Conservation (phyloP, 371 early-diverging fungal genomes). For the Rhizopus sp. region DNA sequence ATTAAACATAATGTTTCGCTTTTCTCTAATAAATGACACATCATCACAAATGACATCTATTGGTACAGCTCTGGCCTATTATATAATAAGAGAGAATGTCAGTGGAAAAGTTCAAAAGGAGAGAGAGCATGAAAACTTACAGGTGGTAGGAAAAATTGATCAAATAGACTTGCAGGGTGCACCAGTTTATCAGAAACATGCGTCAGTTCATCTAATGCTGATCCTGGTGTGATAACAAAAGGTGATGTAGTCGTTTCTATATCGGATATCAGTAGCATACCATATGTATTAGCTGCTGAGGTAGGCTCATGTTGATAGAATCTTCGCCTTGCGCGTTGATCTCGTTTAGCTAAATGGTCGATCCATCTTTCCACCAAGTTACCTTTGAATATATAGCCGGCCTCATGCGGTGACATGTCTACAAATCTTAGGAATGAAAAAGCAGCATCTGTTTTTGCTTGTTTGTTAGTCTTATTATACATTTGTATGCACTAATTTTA, state of each 20-base stretch:
- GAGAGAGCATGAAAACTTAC: slow-evolving; percentile 12
- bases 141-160: slow-evolving; percentile 40
- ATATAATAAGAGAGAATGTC: background rate
- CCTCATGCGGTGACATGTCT: slow-evolving; percentile 58
- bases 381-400: slow-evolving; percentile 53
- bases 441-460: slow-evolving; percentile 27
- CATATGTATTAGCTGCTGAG: slow-evolving; percentile 46
- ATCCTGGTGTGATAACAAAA: slow-evolving; percentile 19
- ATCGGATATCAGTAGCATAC: slow-evolving; percentile 47
- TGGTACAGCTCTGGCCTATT: slow-evolving; percentile 66
- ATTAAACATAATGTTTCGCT: slow-evolving; percentile 55
- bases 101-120: background rate
- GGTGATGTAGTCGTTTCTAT: slow-evolving; percentile 31
- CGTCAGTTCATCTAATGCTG: slow-evolving; percentile 35
- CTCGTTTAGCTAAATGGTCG: slow-evolving; percentile 43
- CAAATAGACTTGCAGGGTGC: slow-evolving; percentile 23
- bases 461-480: background rate
- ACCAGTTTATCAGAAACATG: slow-evolving; percentile 29
- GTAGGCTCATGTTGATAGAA: slow-evolving; percentile 32
- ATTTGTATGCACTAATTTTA: slow-evolving; percentile 1
- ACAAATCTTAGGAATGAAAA: slow-evolving; percentile 70
- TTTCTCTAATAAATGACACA: slow-evolving; percentile 61
- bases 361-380: slow-evolving; percentile 56
- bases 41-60: slow-evolving; percentile 68
- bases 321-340: slow-evolving; percentile 41